Conservation (phyloP, 1,284 basidiomycete genomes). For the Sanguinoderma infundibulare region DNA sequence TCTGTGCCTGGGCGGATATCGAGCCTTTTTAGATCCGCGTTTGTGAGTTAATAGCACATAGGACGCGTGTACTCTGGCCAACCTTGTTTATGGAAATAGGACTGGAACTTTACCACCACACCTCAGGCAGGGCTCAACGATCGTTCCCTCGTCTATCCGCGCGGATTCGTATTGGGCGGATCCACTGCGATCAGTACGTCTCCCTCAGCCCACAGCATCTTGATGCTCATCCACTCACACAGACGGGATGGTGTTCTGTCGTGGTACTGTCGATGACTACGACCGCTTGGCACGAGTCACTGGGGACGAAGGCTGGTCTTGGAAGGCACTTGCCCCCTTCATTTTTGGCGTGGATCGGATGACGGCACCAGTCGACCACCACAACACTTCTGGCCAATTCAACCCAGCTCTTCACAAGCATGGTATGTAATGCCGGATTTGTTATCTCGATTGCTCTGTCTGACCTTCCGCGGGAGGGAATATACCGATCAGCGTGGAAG, state of each 20-base stretch:
- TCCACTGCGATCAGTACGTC: constrained; percentile 7
- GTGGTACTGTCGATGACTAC: constrained; percentile 6
- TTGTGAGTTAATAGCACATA: not conserved
- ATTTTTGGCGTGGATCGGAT: constrained; percentile 2
- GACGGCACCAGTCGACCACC: constrained; percentile 4
- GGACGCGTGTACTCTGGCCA: not conserved
- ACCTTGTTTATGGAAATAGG: not conserved
- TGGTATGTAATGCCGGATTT: not conserved
- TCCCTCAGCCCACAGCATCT: not conserved
- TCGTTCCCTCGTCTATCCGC: constrained; percentile 1
- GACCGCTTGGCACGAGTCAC: constrained; percentile 6
- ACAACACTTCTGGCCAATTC: not conserved
- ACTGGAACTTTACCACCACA: constrained; percentile 10
- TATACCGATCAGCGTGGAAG: constrained; percentile 37
- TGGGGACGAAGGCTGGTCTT: constrained; percentile 8
- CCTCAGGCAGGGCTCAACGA: constrained; percentile 2
- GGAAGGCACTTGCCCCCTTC: not conserved
- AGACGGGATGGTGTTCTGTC: constrained; percentile 6
- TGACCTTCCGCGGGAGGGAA: constrained; percentile 36
- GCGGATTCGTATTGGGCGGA: constrained; percentile 6
- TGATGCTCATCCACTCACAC: not conserved
- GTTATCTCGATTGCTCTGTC: no score
- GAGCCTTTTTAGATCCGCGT: not conserved
- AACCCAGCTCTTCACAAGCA: not conserved
- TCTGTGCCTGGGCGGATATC: constrained; percentile 3